Evolutionary conservation across 768 basidiomycete species (phyloP), one percentile per base, ranked within the genome.

Genomic region (Hydnomerulius pinastri): DNA sequence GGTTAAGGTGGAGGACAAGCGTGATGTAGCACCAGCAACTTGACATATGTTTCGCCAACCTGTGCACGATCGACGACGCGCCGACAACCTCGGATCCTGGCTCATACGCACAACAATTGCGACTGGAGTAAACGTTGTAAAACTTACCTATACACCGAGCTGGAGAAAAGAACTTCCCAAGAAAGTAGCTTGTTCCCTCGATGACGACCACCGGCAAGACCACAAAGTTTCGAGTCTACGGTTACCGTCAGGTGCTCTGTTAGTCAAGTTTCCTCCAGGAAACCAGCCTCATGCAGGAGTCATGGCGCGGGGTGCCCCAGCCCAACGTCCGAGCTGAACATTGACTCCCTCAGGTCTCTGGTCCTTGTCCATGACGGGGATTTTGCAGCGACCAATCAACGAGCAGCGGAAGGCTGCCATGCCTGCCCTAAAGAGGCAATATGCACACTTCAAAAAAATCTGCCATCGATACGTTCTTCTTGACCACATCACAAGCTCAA

Each of bases 401-500:
- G 30, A 25, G 18, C 29, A 17, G 12, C 53, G 28, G 28, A 25
- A 7, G 11, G 12, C 8, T 21, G 43, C 37, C 11, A 27, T 25
- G 43, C 67, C 69, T 62, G 64, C 69, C 69, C 69, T 68, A 71
- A 71, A 71, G 39, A 38, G 25, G 37, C 17, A 30, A 42, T 45
- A 54, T 54, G 47, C 57, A 55, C 58, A 43, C 45, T 35, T 41
- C 33, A 37, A 25, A 58, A 54, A 54, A 57, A 51, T 8, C n/a
- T 18, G 9, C 18, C 48, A 60, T 59, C 66, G 50, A 68, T 60
- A 53, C 64, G 58, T 60, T 67, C 54, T 57, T 65, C 63, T 56
- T 53, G 46, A 54, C 52, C 71, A 61, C 63, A 53, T 61, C 50
- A 32, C 32, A 46, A 18, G 32, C 40, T 24, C 11, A 13, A 10